Percentiles rank a stretch among this genome's conserved stretches.
Conservation (phyloP, 2,329 filamentous ascomycete species). For the Tetracladium maxilliforme region DNA sequence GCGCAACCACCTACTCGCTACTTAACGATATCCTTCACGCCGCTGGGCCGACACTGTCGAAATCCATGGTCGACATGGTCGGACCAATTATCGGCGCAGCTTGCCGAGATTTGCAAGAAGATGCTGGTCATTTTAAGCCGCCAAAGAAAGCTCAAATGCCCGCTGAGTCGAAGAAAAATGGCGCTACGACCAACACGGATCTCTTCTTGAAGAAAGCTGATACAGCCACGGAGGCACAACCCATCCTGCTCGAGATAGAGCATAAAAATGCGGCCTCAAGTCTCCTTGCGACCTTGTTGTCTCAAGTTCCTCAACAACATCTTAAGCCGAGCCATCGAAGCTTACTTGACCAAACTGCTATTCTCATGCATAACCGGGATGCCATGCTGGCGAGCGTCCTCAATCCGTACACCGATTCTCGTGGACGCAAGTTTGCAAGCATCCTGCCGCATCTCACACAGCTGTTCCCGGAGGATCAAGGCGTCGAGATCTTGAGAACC, state of each 20-base stretch:
- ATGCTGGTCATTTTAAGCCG: neutral
- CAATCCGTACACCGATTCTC: conserved; percentile 54
- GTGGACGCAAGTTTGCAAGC: conserved; percentile 52
- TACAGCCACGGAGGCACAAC: conserved; percentile 11
- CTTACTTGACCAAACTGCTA: conserved; percentile 67
- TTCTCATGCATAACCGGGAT: conserved; percentile 52
- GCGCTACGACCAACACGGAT: conserved; percentile 49
- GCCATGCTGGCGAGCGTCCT: conserved; percentile 73
- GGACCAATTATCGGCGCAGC: conserved; percentile 47
- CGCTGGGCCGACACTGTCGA: conserved; percentile 52
- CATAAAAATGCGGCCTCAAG: conserved; percentile 40
- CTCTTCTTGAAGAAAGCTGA: conserved; percentile 41
- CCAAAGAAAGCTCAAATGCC: conserved; percentile 1
- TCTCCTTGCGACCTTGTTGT: conserved; percentile 49
- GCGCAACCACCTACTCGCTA: conserved; percentile 44
- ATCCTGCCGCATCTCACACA: conserved; percentile 68
- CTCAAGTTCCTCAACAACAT: conserved; percentile 46
- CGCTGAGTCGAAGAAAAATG: conserved; percentile 13
- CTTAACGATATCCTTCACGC: conserved; percentile 40
- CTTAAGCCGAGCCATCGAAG: conserved; percentile 59
- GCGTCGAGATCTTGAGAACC: conserved; percentile 63
- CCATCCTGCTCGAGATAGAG: conserved; percentile 20
- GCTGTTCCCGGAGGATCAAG: conserved; percentile 44
- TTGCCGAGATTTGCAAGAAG: conserved; percentile 55
- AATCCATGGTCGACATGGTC: conserved; percentile 48